These are phyloP conservation scores for Sporormia fimetaria DNA, from an alignment of 495 filamentous ascomycete genomes.

Conservation along the genomic window DNA sequence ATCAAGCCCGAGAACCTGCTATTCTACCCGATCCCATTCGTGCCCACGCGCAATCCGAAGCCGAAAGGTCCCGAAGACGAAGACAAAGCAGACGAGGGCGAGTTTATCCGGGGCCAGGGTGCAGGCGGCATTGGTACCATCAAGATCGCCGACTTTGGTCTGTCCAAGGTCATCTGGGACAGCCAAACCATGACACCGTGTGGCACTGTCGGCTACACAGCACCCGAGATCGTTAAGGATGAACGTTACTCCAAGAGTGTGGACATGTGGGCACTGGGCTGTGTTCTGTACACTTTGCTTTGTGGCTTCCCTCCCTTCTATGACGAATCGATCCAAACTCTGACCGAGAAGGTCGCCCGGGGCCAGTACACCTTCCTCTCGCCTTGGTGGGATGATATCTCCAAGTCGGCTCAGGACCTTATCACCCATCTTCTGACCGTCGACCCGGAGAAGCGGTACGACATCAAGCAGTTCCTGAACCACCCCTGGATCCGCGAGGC, in stretches of 20 bases:
- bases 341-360: slow-evolving; percentile 94
- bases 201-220: slow-evolving; percentile 95
- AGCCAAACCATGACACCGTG: slow-evolving; percentile 98
- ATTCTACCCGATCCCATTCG: slow-evolving; percentile 73
- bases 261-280: slow-evolving; percentile 98
- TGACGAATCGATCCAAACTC: slow-evolving; percentile 91
- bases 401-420: slow-evolving; percentile 85
- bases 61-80: slow-evolving; percentile 76
- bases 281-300: slow-evolving; percentile 90
- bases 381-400: slow-evolving; percentile 99
- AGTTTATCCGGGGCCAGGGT: slow-evolving; percentile 73
- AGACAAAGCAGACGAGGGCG: slow-evolving; percentile 94
- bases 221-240: slow-evolving; percentile 98
- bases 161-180: slow-evolving; percentile 98
- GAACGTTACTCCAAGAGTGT: slow-evolving; percentile 98
- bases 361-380: slow-evolving; percentile 97
- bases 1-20: slow-evolving; percentile 98
- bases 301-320: slow-evolving; percentile 99
- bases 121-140: slow-evolving; percentile 89
- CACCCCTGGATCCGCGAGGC: slow-evolving; percentile 84
- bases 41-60: slow-evolving; percentile 70
- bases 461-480: slow-evolving; percentile 73
- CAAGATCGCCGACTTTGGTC: slow-evolving; percentile 95
- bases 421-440: slow-evolving; percentile 89
- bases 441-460: slow-evolving; percentile 82